Evolutionary conservation across 257 asterid species (phyloP), one percentile per base, ranked within the genome.

Genomic region (Lantana camara): DNA sequence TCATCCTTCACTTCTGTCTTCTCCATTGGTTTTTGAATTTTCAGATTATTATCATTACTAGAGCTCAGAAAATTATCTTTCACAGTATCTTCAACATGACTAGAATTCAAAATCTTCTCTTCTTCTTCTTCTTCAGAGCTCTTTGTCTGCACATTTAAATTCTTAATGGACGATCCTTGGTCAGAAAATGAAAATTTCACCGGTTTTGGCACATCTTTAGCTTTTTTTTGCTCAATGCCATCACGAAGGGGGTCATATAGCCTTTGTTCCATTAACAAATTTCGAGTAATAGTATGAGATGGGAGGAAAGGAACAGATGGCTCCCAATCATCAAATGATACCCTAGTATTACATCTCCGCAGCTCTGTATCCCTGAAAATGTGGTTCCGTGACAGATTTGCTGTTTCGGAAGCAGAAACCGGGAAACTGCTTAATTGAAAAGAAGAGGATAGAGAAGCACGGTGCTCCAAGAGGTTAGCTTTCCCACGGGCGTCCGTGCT

Each of bases 231-330:
- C 64, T 66, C 89, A 53, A 68, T 53, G 55, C 73, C 57, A 44
- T 83, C 82, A 41, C 56, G 82, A 57, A 80, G 55, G 46, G 94
- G 88, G n/a, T 87, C 80, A 49, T 77, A 64, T 5, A 67, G 81
- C 55, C 64, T 58, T 70, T 72, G 80, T 64, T 82, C 72, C 77
- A 76, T 62, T 64, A 86, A 80, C 23, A 91, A 69, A 14, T 67
- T 77, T 45, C 58, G 81, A 20, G 85, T 87, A 38, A 93, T 68
- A 45, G 68, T 75, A 71, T 79, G 83, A 2, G 91, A 87, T 20
- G 98, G 96, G 24, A 65, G 68, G 67, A 89, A 90, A 74, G 94
- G 94, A 68, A 59, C 75, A 40, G 96, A 89, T 42, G 91, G 90
- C 73, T 80, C 94, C 98, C 98, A 93, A 64, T 80, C 61, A 64